These are phyloP conservation scores for Solanum hybrid DNA, from an alignment of 305 asterid species.

Conservation along the genomic window DNA sequence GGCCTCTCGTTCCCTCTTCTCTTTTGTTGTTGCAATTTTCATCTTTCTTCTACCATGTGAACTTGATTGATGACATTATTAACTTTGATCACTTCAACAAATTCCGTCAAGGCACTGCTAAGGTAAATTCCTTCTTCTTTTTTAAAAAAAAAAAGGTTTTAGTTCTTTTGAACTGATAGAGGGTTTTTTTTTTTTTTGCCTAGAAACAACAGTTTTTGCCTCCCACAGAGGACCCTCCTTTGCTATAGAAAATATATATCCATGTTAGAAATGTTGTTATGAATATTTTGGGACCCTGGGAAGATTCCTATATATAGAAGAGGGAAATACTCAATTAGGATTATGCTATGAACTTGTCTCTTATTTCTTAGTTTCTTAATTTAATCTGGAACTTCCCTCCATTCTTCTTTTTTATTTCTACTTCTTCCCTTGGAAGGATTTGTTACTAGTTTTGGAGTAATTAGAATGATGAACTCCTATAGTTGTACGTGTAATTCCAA, in stretches of 20 bases:
- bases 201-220: not conserved
- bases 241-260: not conserved
- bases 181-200: not conserved
- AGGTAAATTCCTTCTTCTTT: not conserved
- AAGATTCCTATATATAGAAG: too few relatives aligned
- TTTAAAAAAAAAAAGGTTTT: not conserved
- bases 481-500: too few relatives aligned
- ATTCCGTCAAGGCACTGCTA: not conserved
- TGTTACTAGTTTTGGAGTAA: too few relatives aligned
- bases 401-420: too few relatives aligned
- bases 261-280: not conserved
- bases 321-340: too few relatives aligned
- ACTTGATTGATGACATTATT: not conserved
- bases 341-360: too few relatives aligned
- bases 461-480: too few relatives aligned
- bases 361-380: too few relatives aligned
- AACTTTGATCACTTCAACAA: not conserved
- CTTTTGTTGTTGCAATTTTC: not conserved
- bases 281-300: too few relatives aligned
- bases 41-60: not conserved
- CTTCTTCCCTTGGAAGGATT: too few relatives aligned
- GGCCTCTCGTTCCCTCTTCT: not conserved
- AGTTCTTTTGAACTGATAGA: not conserved
- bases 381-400: too few relatives aligned
- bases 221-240: not conserved